Base-by-base conservation (phyloP, 139 green algal species). In the Chlorella sp. region DNA sequence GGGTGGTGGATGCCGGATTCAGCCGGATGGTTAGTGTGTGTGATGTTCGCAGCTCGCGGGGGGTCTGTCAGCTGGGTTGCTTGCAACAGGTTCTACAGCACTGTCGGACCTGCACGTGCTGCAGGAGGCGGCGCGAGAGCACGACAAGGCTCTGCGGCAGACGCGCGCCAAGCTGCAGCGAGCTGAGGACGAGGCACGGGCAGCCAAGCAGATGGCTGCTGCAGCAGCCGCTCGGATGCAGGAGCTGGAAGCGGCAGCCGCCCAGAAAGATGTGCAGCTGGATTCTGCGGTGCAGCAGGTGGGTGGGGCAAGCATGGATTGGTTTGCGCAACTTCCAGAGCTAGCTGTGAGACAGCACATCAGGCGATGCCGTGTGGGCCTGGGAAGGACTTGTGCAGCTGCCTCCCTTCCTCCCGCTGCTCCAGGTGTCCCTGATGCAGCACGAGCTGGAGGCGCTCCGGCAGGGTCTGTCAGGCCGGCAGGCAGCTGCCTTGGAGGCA, bases 181-280 rank as follows among this genome's bases (percentile, higher is more conserved):
- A 8, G n/a, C 81, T 5, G 81, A 86, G 56, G 62, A 56, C 2
- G 81, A 86, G 20, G 40, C 80, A 30, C 51, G 56, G 1, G 32
- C 38, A 26, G 72, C 56, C 24, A 81, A 75, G 40, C 70, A 80
- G 70, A 17, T 28, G 41, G 72, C 38, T 8, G 70, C 51, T 2
- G 43, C 62, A 20, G n/a, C n/a, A 3, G 70, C 54, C 2, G 56
- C n/a, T 2, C 81, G 56, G 11, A 40, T 72, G 17, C 24, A 56
- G 30, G 70, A 86, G 81, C 70, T 86, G 70, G 81, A 86, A 41
- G 54, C 13, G 6, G 5, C n/a, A 20, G 51, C 28, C 0, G 40
- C 81, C 1, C 38, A 86, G 72, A 86, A 86, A 30, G 72, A 80
- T 43, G n/a, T 86, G 70, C 81, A 86, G 81, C 72, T 86, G 54